Conservation (phyloP, 495 filamentous ascomycete species). For the Alectoria sarmentosa region DNA sequence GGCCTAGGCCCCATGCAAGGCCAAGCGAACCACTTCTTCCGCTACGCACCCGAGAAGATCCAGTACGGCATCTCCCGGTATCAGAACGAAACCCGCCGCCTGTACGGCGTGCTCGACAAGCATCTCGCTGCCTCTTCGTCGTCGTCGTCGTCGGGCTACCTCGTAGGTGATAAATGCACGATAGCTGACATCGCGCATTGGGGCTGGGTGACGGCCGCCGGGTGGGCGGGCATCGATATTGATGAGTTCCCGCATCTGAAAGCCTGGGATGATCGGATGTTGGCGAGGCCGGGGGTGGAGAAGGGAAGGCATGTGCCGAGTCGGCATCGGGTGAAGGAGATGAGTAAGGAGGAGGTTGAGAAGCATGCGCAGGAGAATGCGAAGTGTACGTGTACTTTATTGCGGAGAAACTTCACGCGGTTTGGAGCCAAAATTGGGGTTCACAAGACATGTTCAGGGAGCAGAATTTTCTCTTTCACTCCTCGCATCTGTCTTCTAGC, state of each 20-base stretch:
- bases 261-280: conserved; percentile 66
- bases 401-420: no score
- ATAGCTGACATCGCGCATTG: conserved; percentile 80
- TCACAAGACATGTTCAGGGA: neutral
- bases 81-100: conserved; percentile 67
- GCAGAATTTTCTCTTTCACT: neutral
- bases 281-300: conserved; percentile 59
- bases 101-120: conserved; percentile 72
- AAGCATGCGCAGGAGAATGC: conserved; percentile 41
- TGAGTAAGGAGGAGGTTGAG: conserved; percentile 48
- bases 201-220: conserved; percentile 61
- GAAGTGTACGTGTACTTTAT: conserved; percentile 35
- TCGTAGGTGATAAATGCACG: conserved; percentile 73
- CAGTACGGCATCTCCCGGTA: conserved; percentile 82
- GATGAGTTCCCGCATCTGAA: conserved; percentile 71
- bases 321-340: conserved; percentile 54
- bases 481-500: neutral
- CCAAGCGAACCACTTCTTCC: conserved; percentile 83
- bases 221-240: conserved; percentile 69
- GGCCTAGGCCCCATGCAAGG: conserved; percentile 92
- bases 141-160: conserved; percentile 55
- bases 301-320: conserved; percentile 74
- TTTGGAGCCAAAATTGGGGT: no score
- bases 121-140: conserved; percentile 58
- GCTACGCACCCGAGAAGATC: conserved; percentile 84